Base-by-base conservation (phyloP, 108 stramenopile genomes). In the Schizochytrium sp. region DNA sequence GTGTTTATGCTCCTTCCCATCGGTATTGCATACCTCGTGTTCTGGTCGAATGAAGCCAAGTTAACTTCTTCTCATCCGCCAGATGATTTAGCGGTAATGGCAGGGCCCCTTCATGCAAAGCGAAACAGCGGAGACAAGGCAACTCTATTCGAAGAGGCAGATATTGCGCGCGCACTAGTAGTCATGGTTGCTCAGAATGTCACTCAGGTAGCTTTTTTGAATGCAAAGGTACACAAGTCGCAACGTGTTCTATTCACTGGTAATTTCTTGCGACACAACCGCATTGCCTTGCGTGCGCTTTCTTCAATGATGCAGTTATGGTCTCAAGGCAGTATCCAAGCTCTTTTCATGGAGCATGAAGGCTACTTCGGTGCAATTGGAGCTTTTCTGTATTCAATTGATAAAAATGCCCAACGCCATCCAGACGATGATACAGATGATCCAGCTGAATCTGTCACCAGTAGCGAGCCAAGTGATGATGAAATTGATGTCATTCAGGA, bases 111-210 rank as follows among this genome's bases (percentile, higher is more conserved):
- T 8, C 64, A 69, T 0, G 12, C 64, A 7, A 69, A 8, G 64
- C 64, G 64, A 7, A 44, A 44, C 0, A 38, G 42, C 28, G 44
- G 0, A 3, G 64, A 69, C 64, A 69, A 69, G 64, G 95, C 97
- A 17, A 91, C 89, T 44, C 95, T 95, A 3, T 87, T 96, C 61
- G 94, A 93, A 57, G 95, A 98, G 91, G 96, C 97, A 72, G 99
- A 99, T 92, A 89, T 99, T 83, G 97, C 98, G 0, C 93, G 96
- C n/a, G 98, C 98, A 3, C 88, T 98, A 7, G 90, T 99, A 44
- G 92, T 98, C 59, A 98, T 99, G 98, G 96, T 98, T 5, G 98
- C 99, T 15, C 98, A 97, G 92, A 98, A 99, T 90, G 98, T 99
- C 92, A 98, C 97, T 13, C 96, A 98, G 93, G 96, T 98, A 4